Conservation (phyloP, 495 filamentous ascomycete genomes). For the Melanomma pulvis-pyrius region DNA sequence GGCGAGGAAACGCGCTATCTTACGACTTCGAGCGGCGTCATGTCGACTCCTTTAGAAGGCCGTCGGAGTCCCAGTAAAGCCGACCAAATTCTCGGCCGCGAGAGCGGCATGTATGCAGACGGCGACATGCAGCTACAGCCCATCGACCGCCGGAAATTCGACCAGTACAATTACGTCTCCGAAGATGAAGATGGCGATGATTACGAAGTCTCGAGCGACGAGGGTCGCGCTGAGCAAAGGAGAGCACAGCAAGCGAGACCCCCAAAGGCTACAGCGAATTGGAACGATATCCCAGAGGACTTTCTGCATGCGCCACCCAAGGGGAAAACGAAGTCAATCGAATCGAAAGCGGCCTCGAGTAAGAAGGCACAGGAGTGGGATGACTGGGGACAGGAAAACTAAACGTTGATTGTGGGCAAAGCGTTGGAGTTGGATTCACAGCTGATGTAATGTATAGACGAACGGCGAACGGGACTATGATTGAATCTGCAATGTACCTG, state of each 20-base stretch:
- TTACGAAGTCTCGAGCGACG: constrained; percentile 40
- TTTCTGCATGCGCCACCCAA: constrained; percentile 36
- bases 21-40: constrained; percentile 31
- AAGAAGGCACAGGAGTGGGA: constrained; percentile 24
- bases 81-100: constrained; percentile 39
- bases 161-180: constrained; percentile 33
- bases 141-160: constrained; percentile 40
- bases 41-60: constrained; percentile 14
- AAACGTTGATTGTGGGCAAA: background rate
- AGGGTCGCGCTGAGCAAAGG: constrained; percentile 30
- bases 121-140: constrained; percentile 36
- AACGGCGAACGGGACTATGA: background rate
- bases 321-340: constrained; percentile 11
- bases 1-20: constrained; percentile 34
- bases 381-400: constrained; percentile 31
- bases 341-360: background rate
- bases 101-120: constrained; percentile 38
- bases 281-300: constrained; percentile 47
- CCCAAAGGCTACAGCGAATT: constrained; percentile 34
- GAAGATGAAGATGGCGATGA: constrained; percentile 39
- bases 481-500: background rate
- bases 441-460: background rate
- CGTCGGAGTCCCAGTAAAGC: constrained; percentile 37
- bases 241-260: constrained; percentile 27
- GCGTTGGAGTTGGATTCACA: background rate